These are phyloP conservation scores for Lyophyllum shimeji DNA, from an alignment of 768 basidiomycete genomes.

Conservation along the genomic window DNA sequence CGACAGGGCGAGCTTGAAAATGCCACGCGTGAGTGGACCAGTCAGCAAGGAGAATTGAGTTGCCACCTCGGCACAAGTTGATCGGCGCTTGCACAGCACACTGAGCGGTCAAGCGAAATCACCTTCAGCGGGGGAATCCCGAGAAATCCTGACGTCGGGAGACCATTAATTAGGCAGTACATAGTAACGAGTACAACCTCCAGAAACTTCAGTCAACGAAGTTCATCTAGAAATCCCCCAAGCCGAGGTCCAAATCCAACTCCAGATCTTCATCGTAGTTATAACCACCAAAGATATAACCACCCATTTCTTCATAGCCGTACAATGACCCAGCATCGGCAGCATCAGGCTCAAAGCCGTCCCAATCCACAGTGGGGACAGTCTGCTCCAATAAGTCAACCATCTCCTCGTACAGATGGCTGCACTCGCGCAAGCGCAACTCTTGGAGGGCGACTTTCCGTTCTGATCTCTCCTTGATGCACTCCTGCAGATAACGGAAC, in stretches of 20 bases:
- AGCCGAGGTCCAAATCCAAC: constrained; percentile 7
- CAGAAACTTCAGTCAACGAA: background rate
- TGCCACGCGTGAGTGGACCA: too few species aligned
- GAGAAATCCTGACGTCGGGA: too few species aligned
- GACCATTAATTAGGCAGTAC: background rate
- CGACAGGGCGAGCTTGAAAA: too few species aligned
- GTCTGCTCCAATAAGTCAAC: constrained; percentile 26
- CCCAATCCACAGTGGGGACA: constrained; percentile 35
- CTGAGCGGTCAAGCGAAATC: too few species aligned
- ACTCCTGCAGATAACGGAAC: constrained; percentile 17
- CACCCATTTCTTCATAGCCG: constrained; percentile 17
- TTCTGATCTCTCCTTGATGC: constrained; percentile 31
- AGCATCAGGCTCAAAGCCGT: constrained; percentile 25
- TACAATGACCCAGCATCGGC: constrained; percentile 11
- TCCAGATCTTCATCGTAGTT: constrained; percentile 9
- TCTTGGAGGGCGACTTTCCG: constrained; percentile 27
- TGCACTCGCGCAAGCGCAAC: constrained; percentile 28
- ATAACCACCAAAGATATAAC: constrained; percentile 13
- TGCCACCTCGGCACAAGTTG: too few species aligned
- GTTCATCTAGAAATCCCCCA: background rate
- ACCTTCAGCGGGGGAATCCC: too few species aligned
- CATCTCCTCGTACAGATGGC: constrained; percentile 15
- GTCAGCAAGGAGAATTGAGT: too few species aligned
- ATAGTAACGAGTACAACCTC: background rate
- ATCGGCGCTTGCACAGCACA: too few species aligned